These are phyloP conservation scores for Apiospora hydei DNA, from an alignment of 2,329 filamentous ascomycete species.

Conservation along the genomic window DNA sequence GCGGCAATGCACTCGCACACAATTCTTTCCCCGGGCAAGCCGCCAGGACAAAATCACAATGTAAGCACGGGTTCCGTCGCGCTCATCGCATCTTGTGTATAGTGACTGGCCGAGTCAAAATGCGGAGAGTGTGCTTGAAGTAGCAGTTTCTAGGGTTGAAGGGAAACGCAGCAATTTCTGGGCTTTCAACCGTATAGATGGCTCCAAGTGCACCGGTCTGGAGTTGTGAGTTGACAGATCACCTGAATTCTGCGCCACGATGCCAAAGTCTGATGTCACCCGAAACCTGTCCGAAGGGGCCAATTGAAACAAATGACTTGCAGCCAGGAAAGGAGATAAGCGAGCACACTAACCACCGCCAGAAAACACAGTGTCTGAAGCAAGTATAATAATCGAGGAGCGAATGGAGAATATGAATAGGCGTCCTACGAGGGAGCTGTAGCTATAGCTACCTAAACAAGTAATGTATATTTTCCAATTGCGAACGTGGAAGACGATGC, in stretches of 20 bases:
- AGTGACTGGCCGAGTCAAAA: background rate
- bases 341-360: background rate
- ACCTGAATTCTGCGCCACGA: background rate
- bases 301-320: slow-evolving; percentile 6
- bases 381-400: background rate
- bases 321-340: background rate
- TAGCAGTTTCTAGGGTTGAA: background rate
- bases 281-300: slow-evolving; percentile 11
- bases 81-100: background rate
- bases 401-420: background rate
- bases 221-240: background rate
- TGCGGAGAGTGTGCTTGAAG: background rate
- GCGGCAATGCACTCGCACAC: background rate
- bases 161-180: background rate
- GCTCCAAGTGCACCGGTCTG: background rate
- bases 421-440: background rate
- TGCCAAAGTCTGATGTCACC: background rate
- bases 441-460: background rate
- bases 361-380: background rate
- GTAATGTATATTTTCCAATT: background rate
- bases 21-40: background rate
- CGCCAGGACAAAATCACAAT: background rate
- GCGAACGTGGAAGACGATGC: background rate
- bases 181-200: background rate
- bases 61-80: background rate